Conservation (phyloP, 2,329 filamentous ascomycete genomes). For the Dactylellina drechsleri region DNA sequence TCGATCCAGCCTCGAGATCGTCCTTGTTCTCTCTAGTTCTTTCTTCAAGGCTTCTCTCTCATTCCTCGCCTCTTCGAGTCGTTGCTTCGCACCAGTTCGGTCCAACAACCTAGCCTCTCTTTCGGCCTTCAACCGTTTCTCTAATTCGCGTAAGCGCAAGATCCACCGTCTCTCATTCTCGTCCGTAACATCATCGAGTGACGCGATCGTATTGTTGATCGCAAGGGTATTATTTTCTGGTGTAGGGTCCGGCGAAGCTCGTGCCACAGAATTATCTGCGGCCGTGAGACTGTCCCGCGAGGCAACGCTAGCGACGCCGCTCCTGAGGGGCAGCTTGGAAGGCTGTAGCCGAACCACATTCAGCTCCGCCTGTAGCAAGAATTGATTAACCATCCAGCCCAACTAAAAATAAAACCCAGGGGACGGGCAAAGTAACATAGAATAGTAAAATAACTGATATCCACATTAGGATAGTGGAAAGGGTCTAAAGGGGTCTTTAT, state of each 20-base stretch:
- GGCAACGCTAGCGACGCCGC: conserved; percentile 29
- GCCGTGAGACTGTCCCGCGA: conserved; percentile 44
- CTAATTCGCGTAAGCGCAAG: conserved; percentile 83
- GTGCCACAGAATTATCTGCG: conserved; percentile 47
- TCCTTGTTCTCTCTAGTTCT: conserved; percentile 70
- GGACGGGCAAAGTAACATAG: background rate
- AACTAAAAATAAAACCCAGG: conserved; percentile 3
- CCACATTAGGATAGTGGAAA: conserved; percentile 1
- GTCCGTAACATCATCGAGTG: conserved; percentile 59
- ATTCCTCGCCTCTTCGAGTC: conserved; percentile 78
- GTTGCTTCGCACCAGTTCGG: conserved; percentile 80
- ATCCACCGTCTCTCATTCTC: conserved; percentile 80
- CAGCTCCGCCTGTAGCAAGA: conserved; percentile 42
- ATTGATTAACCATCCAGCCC: background rate
- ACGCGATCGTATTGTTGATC: conserved; percentile 60
- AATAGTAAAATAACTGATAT: conserved; percentile 9
- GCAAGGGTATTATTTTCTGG: conserved; percentile 55
- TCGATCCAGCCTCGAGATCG: conserved; percentile 43
- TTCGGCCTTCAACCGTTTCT: conserved; percentile 88
- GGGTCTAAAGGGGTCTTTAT: conserved; percentile 60
- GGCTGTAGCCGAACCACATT: conserved; percentile 52
- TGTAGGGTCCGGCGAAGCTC: conserved; percentile 59
- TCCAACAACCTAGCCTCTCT: conserved; percentile 86
- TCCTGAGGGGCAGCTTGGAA: conserved; percentile 48
- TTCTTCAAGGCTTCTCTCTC: conserved; percentile 77